Evolutionary conservation across 305 asterid species (phyloP), one percentile per base, ranked within the genome.

Genomic region (Lippia alba): DNA sequence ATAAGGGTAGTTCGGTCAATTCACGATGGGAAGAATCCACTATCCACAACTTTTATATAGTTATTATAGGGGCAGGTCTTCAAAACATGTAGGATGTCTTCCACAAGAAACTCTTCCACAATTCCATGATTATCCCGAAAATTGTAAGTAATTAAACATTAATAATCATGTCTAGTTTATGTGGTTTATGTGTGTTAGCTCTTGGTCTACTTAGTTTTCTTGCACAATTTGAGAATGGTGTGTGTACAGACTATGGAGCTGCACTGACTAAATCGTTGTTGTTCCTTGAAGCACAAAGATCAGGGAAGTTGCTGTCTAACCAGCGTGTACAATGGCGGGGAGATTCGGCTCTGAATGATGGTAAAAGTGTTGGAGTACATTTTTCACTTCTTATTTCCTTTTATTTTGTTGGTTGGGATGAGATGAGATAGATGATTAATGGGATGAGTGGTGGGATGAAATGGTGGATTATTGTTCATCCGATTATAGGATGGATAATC

Each of bases 281-380:
- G 69, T 86, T 72, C 53, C 86, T 19, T 70, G 92, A 86, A 80
- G 90, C 87, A 60, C 90, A 88, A 74, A 80, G 92, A 73, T 88
- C 96, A 3, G 92, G 89, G 16, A 81, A 81, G 39, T 68, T 89
- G 63, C 90, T 91, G 0, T 8, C 64, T 15, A 62, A 67, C 70
- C 94, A 89, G 46, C 80, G 90, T 20, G 67, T 75, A 14, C 64
- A 57, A 40, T 87, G 94, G 96, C 70, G 91, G 62, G 90, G 70
- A 45, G 81, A 89, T 78, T 89, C 96, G 0, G 96, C 76, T 0
- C 85, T 87, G 15, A 0, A 6, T 0, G 96, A 89, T 36, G 91
- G 96, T 17, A 69, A 68, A 40, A 63, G 51, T 30, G 72, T 12
- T 0, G 80, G 87, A 77, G 94, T 39, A 24, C 30, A 24, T 24